These are phyloP conservation scores for Ceratocystis diversiconidia DNA, from an alignment of 2,329 filamentous ascomycete species.

Conservation along the genomic window DNA sequence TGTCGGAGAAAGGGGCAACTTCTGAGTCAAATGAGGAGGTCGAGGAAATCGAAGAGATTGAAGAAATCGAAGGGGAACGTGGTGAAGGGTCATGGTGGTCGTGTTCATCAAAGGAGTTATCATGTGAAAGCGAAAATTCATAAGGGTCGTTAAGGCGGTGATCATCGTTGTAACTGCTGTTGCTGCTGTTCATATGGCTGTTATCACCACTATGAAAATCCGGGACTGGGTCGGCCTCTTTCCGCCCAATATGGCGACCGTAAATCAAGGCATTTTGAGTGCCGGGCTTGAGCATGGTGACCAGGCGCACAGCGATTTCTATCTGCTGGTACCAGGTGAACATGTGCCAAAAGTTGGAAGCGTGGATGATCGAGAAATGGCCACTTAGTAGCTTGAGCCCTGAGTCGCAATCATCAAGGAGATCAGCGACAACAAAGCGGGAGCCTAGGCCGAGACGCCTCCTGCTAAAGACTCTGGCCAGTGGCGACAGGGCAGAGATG, in stretches of 20 bases:
- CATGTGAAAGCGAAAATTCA: not conserved
- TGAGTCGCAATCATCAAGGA: conserved; percentile 31
- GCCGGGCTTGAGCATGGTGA: conserved; percentile 32
- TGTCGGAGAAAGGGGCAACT: conserved; percentile 16
- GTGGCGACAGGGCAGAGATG: not conserved
- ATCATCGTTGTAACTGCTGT: not conserved
- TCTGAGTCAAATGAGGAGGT: conserved; percentile 11
- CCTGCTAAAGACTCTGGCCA: not conserved
- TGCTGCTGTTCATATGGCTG: too few species aligned
- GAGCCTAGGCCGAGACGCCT: conserved; percentile 28
- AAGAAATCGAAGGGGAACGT: conserved; percentile 8
- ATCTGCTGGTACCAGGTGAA: conserved; percentile 36
- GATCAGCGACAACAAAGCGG: conserved; percentile 37
- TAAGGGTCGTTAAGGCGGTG: not conserved
- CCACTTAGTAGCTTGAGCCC: conserved; percentile 27
- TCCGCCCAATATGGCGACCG: conserved; percentile 35
- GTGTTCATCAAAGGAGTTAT: not conserved
- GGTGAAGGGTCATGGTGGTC: not conserved
- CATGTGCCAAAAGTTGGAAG: conserved; percentile 37
- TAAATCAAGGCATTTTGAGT: conserved; percentile 35
- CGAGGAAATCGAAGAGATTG: conserved; percentile 2
- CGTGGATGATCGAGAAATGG: conserved; percentile 35
- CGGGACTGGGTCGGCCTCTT: conserved; percentile 18
- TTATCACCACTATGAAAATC: not conserved
- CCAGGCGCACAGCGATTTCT: conserved; percentile 31